These are phyloP conservation scores for Arthrobotrys conoides DNA, from an alignment of 2,329 filamentous ascomycete species.

Conservation along the genomic window DNA sequence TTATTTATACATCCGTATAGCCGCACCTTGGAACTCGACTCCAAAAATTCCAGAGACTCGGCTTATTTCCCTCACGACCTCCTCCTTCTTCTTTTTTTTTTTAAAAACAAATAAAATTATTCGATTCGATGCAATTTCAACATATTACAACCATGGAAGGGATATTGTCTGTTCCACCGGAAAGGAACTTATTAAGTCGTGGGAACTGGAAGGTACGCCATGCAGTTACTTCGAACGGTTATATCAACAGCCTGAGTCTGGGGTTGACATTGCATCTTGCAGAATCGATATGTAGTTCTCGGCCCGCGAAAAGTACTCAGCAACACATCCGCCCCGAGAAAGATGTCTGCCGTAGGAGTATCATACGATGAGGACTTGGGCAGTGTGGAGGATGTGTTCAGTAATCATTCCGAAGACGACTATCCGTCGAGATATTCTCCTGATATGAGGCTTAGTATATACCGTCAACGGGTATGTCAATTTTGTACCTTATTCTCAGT, in stretches of 20 bases:
- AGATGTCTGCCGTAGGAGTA: slow-evolving; percentile 47
- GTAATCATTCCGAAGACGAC: slow-evolving; percentile 45
- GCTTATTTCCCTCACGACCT: slow-evolving; percentile 15
- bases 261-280: slow-evolving; percentile 30
- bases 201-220: slow-evolving; percentile 60
- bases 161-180: slow-evolving; percentile 54
- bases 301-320: slow-evolving; percentile 44
- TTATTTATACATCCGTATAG: slow-evolving; percentile 48
- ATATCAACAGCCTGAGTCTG: slow-evolving; percentile 10
- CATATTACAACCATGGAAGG: slow-evolving; percentile 49
- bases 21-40: slow-evolving; percentile 14
- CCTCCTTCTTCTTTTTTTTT: neutral
- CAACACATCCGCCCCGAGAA: slow-evolving; percentile 60
- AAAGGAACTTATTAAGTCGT: slow-evolving; percentile 55
- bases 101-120: neutral
- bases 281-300: slow-evolving; percentile 59
- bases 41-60: slow-evolving; percentile 7
- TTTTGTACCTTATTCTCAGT: neutral
- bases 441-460: slow-evolving; percentile 52
- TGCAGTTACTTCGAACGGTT: neutral
- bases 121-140: slow-evolving; percentile 9
- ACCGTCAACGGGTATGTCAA: slow-evolving; percentile 47
- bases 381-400: slow-evolving; percentile 51
- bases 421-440: slow-evolving; percentile 24
- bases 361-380: slow-evolving; percentile 49